These are phyloP conservation scores for Bothriochloa decipiens DNA, from an alignment of 176 grass and related monocot genomes.

Conservation along the genomic window DNA sequence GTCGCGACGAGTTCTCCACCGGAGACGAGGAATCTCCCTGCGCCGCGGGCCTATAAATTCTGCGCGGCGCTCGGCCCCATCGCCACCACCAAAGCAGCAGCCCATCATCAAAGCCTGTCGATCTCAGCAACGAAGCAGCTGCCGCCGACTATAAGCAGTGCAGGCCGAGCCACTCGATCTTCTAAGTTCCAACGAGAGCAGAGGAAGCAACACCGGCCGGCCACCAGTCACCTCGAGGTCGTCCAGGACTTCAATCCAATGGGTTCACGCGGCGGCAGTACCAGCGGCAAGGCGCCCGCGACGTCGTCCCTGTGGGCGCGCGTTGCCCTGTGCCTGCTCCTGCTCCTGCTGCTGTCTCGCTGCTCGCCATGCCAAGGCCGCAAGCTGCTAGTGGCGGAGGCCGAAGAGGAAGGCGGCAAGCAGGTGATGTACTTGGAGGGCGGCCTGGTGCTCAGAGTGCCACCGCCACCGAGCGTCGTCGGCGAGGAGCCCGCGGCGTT, in stretches of 20 bases:
- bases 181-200: background rate
- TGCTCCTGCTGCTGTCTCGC: conserved; percentile 33
- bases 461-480: background rate
- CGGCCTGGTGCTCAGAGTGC: conserved; percentile 25
- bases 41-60: conserved; percentile 38
- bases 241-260: background rate
- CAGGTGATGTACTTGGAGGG: conserved; percentile 43
- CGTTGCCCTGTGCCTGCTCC: conserved; percentile 43
- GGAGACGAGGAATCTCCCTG: conserved; percentile 5
- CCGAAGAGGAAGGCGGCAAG: background rate
- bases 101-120: background rate
- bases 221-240: background rate
- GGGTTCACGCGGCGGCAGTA: conserved; percentile 3
- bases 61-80: background rate
- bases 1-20: background rate
- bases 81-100: background rate
- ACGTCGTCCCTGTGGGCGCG: background rate
- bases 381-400: conserved; percentile 19
- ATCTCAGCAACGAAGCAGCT: background rate
- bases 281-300: background rate
- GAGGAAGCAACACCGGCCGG: background rate
- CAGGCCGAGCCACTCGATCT: background rate
- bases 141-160: background rate
- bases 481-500: background rate
- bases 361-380: conserved; percentile 40